Evolutionary conservation across 2,329 filamentous ascomycete genomes (phyloP).

Genomic region (Aureobasidium sp.): DNA sequence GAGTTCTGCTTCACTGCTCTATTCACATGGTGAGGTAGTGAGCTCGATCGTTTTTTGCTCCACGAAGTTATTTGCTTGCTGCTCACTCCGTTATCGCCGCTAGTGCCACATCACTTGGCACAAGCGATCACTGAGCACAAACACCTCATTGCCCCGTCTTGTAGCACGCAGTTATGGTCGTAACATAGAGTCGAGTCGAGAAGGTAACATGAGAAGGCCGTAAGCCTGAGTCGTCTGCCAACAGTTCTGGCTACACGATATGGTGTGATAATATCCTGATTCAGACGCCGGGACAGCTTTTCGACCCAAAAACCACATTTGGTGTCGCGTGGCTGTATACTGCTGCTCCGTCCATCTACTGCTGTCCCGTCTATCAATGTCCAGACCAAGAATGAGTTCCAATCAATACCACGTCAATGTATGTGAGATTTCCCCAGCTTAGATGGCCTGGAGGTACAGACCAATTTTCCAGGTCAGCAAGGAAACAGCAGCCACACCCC

Average conservation of each 20-base stretch:
- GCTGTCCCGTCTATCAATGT: neutral
- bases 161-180: too few species aligned
- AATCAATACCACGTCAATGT: too few species aligned
- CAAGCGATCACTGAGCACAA: neutral
- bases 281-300: neutral
- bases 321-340: neutral
- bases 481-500: too few species aligned
- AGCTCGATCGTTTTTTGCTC: neutral
- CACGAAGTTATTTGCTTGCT: slow-evolving; percentile 1
- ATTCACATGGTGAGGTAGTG: slow-evolving; percentile 12
- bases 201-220: neutral
- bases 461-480: neutral
- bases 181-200: neutral
- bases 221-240: neutral
- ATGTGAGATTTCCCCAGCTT: neutral
- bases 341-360: neutral
- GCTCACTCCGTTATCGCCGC: neutral
- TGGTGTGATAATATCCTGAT: neutral
- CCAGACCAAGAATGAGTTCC: neutral
- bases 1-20: slow-evolving; percentile 2
- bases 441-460: too few species aligned
- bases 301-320: neutral
- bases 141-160: too few species aligned
- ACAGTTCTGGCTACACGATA: neutral
- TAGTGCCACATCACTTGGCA: neutral